A percentile compares a stretch with the other conserved stretches of the same genome.
These are phyloP conservation scores for Aspergillus sp. DNA, from an alignment of 2,329 filamentous ascomycete genomes.

Conservation along the genomic window DNA sequence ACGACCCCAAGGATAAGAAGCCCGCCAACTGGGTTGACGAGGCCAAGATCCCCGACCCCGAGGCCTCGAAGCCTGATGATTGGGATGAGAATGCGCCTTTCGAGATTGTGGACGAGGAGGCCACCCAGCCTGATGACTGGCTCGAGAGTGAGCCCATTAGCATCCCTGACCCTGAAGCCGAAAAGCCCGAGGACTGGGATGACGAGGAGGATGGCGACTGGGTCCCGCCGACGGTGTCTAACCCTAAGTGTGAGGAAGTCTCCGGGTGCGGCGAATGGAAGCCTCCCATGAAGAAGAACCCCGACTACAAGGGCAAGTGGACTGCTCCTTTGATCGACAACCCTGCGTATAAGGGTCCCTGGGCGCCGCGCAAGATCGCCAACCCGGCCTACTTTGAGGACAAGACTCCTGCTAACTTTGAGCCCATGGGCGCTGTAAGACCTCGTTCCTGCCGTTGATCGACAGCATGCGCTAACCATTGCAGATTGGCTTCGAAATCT, in stretches of 20 bases:
- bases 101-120: slow-evolving; percentile 90
- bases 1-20: slow-evolving; percentile 88
- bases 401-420: slow-evolving; percentile 91
- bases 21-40: slow-evolving; percentile 94
- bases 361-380: slow-evolving; percentile 89
- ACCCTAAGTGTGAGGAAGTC: slow-evolving; percentile 89
- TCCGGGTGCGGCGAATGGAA: slow-evolving; percentile 93
- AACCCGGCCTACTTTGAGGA: slow-evolving; percentile 97
- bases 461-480: not conserved
- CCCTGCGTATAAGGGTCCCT: slow-evolving; percentile 93
- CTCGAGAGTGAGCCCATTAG: slow-evolving; percentile 76
- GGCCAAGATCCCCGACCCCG: slow-evolving; percentile 80
- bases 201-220: slow-evolving; percentile 99
- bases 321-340: slow-evolving; percentile 87
- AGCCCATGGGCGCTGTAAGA: slow-evolving; percentile 91
- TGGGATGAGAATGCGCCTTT: slow-evolving; percentile 98
- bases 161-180: slow-evolving; percentile 82
- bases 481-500: slow-evolving; percentile 96
- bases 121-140: slow-evolving; percentile 89
- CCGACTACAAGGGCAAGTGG: slow-evolving; percentile 99
- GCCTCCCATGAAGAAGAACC: slow-evolving; percentile 87
- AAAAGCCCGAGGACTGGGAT: slow-evolving; percentile 99
- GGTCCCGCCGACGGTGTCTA: slow-evolving; percentile 78
- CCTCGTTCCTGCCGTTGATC: not conserved
- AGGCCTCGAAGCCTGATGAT: slow-evolving; percentile 92